These are phyloP conservation scores for Penicillium parvum DNA, from an alignment of 495 filamentous ascomycete species.

Conservation along the genomic window DNA sequence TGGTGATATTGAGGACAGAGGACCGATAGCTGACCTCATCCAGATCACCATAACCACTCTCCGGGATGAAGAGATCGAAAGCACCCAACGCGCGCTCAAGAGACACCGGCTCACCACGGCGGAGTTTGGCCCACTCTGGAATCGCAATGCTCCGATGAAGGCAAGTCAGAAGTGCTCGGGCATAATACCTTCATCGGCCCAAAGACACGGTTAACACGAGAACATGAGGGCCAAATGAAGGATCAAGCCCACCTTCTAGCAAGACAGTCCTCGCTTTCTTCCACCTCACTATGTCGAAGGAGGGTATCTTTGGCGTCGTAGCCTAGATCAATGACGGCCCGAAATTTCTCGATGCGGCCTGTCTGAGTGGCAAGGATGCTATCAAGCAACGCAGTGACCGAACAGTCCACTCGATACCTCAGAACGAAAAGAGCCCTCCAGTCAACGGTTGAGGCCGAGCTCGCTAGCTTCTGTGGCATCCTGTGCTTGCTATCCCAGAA, in stretches of 20 bases:
- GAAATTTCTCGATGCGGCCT: conserved; percentile 62
- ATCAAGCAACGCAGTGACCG: conserved; percentile 58
- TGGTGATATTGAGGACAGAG: neutral
- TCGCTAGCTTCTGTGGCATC: conserved; percentile 52
- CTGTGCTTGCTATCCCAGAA: conserved; percentile 71
- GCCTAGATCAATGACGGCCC: conserved; percentile 64
- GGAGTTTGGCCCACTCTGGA: conserved; percentile 63
- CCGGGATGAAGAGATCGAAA: conserved; percentile 83
- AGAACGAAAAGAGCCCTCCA: conserved; percentile 73
- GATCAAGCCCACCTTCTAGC: conserved; percentile 63
- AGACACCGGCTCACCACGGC: conserved; percentile 45
- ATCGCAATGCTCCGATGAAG: conserved; percentile 81
- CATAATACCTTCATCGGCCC: conserved; percentile 64
- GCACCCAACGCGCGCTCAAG: conserved; percentile 73
- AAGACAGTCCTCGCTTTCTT: conserved; percentile 69
- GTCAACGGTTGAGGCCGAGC: conserved; percentile 53
- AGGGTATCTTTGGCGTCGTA: conserved; percentile 89
- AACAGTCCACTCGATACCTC: conserved; percentile 50
- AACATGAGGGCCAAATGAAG: conserved; percentile 3
- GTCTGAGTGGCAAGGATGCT: conserved; percentile 64
- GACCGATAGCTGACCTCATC: conserved; percentile 57
- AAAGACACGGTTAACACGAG: conserved; percentile 9
- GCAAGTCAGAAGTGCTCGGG: conserved; percentile 63
- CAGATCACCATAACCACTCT: conserved; percentile 64
- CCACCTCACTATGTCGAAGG: conserved; percentile 55